Evolutionary conservation across 805 yeast genomes (phyloP), one percentile per base, ranked within the genome.

Genomic region (Candida oleophila): DNA sequence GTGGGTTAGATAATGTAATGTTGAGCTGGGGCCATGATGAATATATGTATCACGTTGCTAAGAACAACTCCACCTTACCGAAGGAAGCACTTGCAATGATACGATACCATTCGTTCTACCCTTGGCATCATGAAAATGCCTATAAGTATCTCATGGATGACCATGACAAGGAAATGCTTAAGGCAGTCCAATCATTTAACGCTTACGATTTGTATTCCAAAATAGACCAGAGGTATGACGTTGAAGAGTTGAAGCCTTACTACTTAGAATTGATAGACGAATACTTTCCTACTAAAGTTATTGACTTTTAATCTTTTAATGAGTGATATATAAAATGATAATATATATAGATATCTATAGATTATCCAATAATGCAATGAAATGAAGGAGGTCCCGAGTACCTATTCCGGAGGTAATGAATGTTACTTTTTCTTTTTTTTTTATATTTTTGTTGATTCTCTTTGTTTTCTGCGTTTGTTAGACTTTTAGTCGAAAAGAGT

Each of bases 11-110:
- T 48, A 80, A 81, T 36, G 87, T 84, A 22, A 82, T 84, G 85
- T 62, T 84, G 37, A 81, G 87, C 46, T 84, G 89, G 89, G 90
- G 90, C 3, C 90, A 84, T 56, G 90, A 84, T 60, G 90, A 84
- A 57, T 84, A 84, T 62, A 82, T 84, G 87, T 84, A 83, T 53
- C 87, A 83, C 56, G 68, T 84, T 28, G 87, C 87, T 11, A 83
- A 82, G 59, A 70, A 73, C 47, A 84, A 81, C 55, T 81, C 87
- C 12, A 77, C 74, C 1, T 65, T 84, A 40, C 88, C 89, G 2
- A 76, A 74, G 5, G 85, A 83, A 58, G 89, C 79, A 0, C 66
- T 84, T 45, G 89, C 89, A 1, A 84, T 84, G 87, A 83, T 84
- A 41, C 62, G 90, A 49, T 84, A 84, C 59, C 90, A 84, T 60